A percentile compares a stretch with the other conserved stretches of the same genome.
These are phyloP conservation scores for Iodosphaeria phyllophila DNA, from an alignment of 2,329 filamentous ascomycete species.

Conservation along the genomic window DNA sequence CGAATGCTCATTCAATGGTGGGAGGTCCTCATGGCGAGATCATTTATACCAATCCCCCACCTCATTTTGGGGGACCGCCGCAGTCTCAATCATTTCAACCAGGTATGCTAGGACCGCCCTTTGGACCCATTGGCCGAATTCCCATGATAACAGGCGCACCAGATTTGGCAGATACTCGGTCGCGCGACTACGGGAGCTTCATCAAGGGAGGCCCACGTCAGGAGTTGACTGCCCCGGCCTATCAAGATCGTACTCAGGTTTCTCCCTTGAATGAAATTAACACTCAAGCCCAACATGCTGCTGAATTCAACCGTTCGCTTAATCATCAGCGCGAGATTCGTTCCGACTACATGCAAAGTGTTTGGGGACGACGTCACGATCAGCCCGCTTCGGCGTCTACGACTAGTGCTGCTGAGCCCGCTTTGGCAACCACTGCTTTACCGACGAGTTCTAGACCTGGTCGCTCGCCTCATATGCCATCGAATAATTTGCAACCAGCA, in stretches of 20 bases:
- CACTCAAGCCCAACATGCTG: constrained; percentile 71
- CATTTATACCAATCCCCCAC: constrained; percentile 62
- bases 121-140: constrained; percentile 51
- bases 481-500: too few relatives aligned
- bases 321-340: constrained; percentile 66
- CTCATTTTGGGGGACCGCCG: constrained; percentile 44
- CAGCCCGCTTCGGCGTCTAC: too few relatives aligned
- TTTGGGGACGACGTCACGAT: constrained; percentile 74
- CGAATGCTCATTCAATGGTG: constrained; percentile 42
- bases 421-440: constrained; percentile 21
- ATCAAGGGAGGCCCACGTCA: constrained; percentile 64
- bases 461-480: constrained; percentile 37
- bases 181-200: constrained; percentile 68
- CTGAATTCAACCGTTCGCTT: constrained; percentile 76
- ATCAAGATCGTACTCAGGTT: constrained; percentile 70
- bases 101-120: constrained; percentile 47
- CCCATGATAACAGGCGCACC: constrained; percentile 70
- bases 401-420: constrained; percentile 27
- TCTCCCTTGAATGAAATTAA: constrained; percentile 63
- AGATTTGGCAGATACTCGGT: constrained; percentile 58
- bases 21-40: constrained; percentile 65
- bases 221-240: constrained; percentile 72
- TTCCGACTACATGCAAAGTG: constrained; percentile 57
- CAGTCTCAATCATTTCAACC: constrained; percentile 53
- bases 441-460: constrained; percentile 31